A percentile compares a stretch with the other conserved stretches of the same genome.
phyloP scores from a whole-genome alignment of 768 basidiomycete species.

The Trametes meyenii region DNA sequence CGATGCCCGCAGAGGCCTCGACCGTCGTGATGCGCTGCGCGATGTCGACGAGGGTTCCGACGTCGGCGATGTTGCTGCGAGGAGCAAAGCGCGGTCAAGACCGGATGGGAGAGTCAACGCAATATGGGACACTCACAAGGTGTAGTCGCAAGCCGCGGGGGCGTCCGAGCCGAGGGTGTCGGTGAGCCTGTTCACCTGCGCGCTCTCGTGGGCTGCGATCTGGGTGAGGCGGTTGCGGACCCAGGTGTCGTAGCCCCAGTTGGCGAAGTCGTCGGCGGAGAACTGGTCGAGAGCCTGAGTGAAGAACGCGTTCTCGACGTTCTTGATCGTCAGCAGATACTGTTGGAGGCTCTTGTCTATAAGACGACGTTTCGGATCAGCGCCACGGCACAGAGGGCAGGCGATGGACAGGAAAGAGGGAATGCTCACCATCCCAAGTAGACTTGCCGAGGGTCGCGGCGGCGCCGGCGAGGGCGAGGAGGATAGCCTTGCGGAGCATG shows the following conservation, averaged over 20 bases:
- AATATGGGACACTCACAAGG: constrained; percentile 7
- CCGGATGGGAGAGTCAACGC: not conserved
- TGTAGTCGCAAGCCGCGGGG: constrained; percentile 20
- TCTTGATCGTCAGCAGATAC: constrained; percentile 49
- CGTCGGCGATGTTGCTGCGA: constrained; percentile 45
- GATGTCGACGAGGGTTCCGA: constrained; percentile 45
- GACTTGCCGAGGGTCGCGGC: constrained; percentile 9
- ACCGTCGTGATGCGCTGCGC: constrained; percentile 55
- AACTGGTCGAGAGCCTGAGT: constrained; percentile 46
- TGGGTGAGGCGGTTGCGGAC: constrained; percentile 53
- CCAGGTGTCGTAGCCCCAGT: constrained; percentile 51
- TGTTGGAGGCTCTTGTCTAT: constrained; percentile 40
- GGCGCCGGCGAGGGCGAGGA: constrained; percentile 24
- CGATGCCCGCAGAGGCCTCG: constrained; percentile 58
- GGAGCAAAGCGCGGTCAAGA: not conserved
- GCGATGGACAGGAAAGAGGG: not conserved
- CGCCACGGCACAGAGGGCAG: not conserved
- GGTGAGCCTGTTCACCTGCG: constrained; percentile 57
- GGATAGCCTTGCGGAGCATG: constrained; percentile 19
- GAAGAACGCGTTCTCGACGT: constrained; percentile 50
- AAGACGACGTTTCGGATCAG: not conserved
- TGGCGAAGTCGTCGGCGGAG: constrained; percentile 45
- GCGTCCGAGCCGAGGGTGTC: constrained; percentile 35
- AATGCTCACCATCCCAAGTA: constrained; percentile 4
- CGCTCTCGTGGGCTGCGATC: constrained; percentile 54